phyloP scores from a whole-genome alignment of 2,329 filamentous ascomycete species.

The Pestalotiopsis sp. region DNA sequence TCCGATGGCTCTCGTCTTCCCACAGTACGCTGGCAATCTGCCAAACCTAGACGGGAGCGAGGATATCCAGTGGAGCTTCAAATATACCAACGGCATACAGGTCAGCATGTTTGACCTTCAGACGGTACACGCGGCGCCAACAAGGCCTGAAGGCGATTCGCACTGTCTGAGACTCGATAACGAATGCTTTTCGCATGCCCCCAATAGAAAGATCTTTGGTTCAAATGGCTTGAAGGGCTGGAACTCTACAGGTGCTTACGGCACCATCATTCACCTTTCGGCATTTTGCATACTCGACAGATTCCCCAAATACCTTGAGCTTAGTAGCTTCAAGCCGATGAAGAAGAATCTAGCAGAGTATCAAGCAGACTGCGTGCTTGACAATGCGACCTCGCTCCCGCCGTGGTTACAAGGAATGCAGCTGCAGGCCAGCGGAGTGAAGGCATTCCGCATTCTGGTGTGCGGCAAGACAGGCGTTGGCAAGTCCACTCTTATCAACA shows the following conservation, averaged over 20 bases:
- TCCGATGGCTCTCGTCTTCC: slow-evolving; percentile 15
- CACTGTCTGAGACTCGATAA: slow-evolving; percentile 2
- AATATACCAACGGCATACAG: slow-evolving; percentile 25
- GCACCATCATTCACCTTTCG: slow-evolving; percentile 26
- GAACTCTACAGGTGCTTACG: slow-evolving; percentile 18
- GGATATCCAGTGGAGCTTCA: slow-evolving; percentile 20
- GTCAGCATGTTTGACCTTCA: slow-evolving; percentile 25
- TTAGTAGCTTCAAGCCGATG: background rate
- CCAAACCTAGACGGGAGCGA: slow-evolving; percentile 15
- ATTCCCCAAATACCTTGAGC: slow-evolving; percentile 1
- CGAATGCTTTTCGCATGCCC: background rate
- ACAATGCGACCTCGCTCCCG: slow-evolving; percentile 1
- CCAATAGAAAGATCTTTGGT: background rate
- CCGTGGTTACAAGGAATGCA: slow-evolving; percentile 5
- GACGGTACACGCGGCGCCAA: slow-evolving; percentile 16
- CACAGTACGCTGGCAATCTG: slow-evolving; percentile 10
- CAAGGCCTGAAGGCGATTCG: background rate
- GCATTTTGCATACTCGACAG: slow-evolving; percentile 23
- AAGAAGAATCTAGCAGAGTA: background rate
- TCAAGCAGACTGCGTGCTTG: background rate
- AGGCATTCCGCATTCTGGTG: slow-evolving; percentile 23
- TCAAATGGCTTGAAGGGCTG: slow-evolving; percentile 1
- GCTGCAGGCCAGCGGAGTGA: slow-evolving; percentile 5
- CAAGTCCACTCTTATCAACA: slow-evolving; percentile 30
- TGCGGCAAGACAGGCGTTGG: slow-evolving; percentile 30